phyloP scores from a whole-genome alignment of 345 rosid species.

The Brassica cretica region DNA sequence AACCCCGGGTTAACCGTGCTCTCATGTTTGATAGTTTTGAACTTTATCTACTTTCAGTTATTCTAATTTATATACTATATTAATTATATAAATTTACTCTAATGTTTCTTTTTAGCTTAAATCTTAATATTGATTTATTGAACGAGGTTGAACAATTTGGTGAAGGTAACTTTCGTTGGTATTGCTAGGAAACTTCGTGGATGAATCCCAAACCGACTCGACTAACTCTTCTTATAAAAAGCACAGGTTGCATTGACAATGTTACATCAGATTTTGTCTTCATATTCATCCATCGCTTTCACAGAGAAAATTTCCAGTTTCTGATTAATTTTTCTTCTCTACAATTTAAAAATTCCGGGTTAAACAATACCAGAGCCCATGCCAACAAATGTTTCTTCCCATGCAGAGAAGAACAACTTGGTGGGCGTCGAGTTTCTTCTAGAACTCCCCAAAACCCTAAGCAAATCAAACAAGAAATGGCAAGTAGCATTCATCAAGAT shows the following conservation, averaged over 20 bases:
- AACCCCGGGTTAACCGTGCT: no score
- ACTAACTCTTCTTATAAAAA: conserved; percentile 9
- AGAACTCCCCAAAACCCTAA: conserved; percentile 31
- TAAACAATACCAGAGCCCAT: conserved; percentile 5
- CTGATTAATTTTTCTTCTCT: background rate
- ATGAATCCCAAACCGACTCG: conserved; percentile 7
- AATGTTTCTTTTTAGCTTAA: background rate
- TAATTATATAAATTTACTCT: background rate
- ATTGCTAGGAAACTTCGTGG: conserved; percentile 27
- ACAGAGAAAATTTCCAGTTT: conserved; percentile 6
- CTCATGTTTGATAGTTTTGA: background rate
- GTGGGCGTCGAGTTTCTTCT: conserved; percentile 38
- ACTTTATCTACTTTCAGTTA: background rate
- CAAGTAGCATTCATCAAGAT: conserved; percentile 50
- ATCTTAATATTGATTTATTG: background rate
- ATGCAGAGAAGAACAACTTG: conserved; percentile 23
- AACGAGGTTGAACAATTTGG: conserved; percentile 2
- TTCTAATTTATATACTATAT: background rate
- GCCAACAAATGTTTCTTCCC: conserved; percentile 25
- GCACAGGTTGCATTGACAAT: background rate
- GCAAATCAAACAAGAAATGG: conserved; percentile 52
- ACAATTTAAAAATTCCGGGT: conserved; percentile 22
- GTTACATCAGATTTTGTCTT: background rate
- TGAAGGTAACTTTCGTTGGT: conserved; percentile 11
- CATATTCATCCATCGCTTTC: conserved; percentile 21